A percentile compares a stretch with the other conserved stretches of the same genome.
Evolutionary conservation across 2,329 filamentous ascomycete species (phyloP).

Genomic region (Cladosporium phlei): DNA sequence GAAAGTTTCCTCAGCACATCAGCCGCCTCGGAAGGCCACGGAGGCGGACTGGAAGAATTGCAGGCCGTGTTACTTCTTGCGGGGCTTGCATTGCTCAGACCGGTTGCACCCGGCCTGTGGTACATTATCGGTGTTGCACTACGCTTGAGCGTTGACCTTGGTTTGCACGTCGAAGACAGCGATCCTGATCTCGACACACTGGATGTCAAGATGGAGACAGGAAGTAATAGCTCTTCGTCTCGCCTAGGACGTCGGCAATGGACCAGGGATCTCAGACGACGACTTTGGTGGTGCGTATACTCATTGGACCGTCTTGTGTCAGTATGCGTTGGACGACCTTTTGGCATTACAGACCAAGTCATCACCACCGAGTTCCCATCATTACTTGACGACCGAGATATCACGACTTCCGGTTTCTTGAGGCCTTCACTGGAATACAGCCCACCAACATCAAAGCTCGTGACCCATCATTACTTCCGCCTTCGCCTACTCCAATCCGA

Average conservation of each 20-base stretch:
- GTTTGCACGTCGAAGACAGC: constrained; percentile 81
- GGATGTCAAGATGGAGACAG: constrained; percentile 25
- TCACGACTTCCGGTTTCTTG: constrained; percentile 72
- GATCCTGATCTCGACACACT: constrained; percentile 54
- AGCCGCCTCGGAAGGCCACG: constrained; percentile 60
- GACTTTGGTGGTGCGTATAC: constrained; percentile 97
- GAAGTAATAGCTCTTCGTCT: constrained; percentile 36
- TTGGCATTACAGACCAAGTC: constrained; percentile 92
- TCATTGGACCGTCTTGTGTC: constrained; percentile 92
- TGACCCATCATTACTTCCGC: constrained; percentile 88
- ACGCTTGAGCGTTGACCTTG: constrained; percentile 82
- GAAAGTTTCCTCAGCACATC: constrained; percentile 75
- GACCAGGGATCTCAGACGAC: constrained; percentile 76
- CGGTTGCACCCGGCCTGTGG: constrained; percentile 90
- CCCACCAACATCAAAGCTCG: constrained; percentile 76
- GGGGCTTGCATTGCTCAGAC: constrained; percentile 83
- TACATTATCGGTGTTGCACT: constrained; percentile 95
- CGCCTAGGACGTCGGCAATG: constrained; percentile 68
- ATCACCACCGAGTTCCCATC: constrained; percentile 95
- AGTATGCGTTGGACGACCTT: constrained; percentile 86
- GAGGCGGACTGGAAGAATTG: constrained; percentile 85
- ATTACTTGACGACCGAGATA: constrained; percentile 78
- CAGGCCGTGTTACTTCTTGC: constrained; percentile 89
- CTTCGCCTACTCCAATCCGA: constrained; percentile 86
- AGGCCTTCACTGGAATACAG: constrained; percentile 50